These are phyloP conservation scores for Perkinsus marinus DNA, from an alignment of 169 alveolate species.

Conservation along the genomic window DNA sequence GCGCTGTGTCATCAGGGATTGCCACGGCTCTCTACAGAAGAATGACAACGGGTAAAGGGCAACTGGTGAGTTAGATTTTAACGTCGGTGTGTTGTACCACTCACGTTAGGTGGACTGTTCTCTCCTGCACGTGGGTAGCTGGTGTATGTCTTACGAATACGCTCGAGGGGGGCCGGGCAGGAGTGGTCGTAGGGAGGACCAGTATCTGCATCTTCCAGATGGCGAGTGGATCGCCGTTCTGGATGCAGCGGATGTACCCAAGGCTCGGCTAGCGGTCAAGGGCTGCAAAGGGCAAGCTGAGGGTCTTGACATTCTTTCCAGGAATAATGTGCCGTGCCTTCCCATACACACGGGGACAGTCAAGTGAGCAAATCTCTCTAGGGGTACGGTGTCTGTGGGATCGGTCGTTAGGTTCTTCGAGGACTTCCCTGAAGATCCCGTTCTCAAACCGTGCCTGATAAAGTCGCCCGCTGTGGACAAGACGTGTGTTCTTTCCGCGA, in stretches of 20 bases:
- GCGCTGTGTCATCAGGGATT: neutral
- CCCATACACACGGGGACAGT: neutral
- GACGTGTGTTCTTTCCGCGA: neutral
- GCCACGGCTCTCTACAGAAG: neutral
- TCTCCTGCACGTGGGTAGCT: neutral
- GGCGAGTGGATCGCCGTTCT: neutral
- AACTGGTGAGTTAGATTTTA: neutral
- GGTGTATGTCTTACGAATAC: neutral
- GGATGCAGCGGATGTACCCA: neutral
- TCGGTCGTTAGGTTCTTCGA: neutral
- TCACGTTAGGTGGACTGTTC: neutral
- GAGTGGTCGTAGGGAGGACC: neutral
- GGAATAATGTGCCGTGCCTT: neutral
- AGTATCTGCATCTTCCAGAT: neutral
- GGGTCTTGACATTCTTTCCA: neutral
- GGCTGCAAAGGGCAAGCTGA: neutral
- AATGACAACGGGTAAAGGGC: neutral
- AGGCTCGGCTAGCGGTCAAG: neutral
- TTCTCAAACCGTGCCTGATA: neutral
- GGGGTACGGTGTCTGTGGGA: neutral
- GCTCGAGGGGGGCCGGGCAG: neutral
- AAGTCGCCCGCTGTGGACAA: neutral
- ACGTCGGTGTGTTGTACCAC: no score
- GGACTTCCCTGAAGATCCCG: neutral
- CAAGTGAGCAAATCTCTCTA: neutral